Conservation (phyloP, 148 eudicot genomes). For the Rheum nobile region DNA sequence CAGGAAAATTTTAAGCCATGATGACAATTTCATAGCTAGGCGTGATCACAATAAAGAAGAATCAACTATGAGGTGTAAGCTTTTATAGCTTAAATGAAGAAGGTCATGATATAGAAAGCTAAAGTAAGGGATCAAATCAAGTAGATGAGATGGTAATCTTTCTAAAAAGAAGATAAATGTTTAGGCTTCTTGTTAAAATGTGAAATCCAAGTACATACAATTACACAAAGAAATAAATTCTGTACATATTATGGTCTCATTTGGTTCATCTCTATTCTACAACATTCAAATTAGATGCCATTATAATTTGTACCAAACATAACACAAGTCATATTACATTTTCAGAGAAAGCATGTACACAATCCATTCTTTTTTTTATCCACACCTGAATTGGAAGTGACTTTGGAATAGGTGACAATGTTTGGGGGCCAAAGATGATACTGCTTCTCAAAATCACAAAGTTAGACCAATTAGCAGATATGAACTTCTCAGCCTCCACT, state of each 20-base stretch:
- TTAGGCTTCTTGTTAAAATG: not conserved
- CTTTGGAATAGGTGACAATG: conserved; percentile 69
- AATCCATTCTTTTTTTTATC: conserved; percentile 1
- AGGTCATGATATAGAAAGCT: not conserved
- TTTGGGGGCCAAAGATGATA: conserved; percentile 82
- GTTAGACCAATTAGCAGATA: conserved; percentile 47
- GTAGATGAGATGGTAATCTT: not conserved
- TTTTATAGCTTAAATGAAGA: not conserved
- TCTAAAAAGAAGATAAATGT: not conserved
- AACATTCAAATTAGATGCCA: not conserved
- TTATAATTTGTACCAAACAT: not conserved
- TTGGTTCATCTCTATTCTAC: not conserved
- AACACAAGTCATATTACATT: not conserved
- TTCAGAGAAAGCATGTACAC: not conserved
- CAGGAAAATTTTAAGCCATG: not conserved
- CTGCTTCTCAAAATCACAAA: conserved; percentile 92
- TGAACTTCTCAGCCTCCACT: conserved; percentile 66
- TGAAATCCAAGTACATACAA: not conserved
- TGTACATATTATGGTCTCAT: not conserved
- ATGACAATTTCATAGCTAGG: not conserved
- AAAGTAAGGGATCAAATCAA: no score
- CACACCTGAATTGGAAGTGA: conserved; percentile 90
- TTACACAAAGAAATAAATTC: not conserved
- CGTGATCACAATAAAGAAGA: not conserved
- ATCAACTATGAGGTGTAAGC: not conserved